Base-by-base conservation (phyloP, 129 eudicot species). In the Centrapalus pauciflorus region DNA sequence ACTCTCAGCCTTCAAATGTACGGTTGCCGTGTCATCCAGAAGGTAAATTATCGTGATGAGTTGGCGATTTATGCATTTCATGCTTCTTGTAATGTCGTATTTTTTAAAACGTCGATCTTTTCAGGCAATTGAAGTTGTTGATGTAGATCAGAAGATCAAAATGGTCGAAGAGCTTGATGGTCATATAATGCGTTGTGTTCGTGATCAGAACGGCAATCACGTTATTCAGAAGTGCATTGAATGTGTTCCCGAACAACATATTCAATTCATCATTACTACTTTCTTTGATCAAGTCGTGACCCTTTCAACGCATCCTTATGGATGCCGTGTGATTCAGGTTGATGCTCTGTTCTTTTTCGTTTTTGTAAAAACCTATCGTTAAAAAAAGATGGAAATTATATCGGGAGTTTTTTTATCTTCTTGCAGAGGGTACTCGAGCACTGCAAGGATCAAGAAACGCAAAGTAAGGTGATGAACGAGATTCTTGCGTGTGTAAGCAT, bases 121-220 rank as follows among this genome's bases (percentile, higher is more conserved):
- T 59, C 71, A 90, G 97, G 97, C 97, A 40, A 87, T 90, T 55
- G 97, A 90, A 84, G 97, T 90, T 34, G 97, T 90, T 35, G 97
- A 90, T 68, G 70, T 90, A 77, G 97, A 90, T 73, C 97, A 90
- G 69, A 90, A 90, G 79, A 87, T 90, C 48, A 85, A 87, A 78
- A 90, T 90, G 97, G 97, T 90, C 50, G 82, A 70, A 58, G 97
- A 90, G 67, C 89, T 90, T 55, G 95, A 90, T 63, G 97, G 97
- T 29, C 87, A 87, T 69, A 76, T 90, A 29, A 90, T 90, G 93
- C 87, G 95, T 10, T 90, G 97, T 75, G 97, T 87, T 26, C 95
- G 97, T 23, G 97, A 90, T 74, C 97, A 90, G 55, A 90, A 90
- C 25, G 97, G 97, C 45, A 90, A 90, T 41, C 95, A 90, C 78